Percentiles rank a stretch among this genome's conserved stretches.
These are phyloP conservation scores for Daldinia eschscholtzii DNA, from an alignment of 2,329 filamentous ascomycete species.

Conservation along the genomic window DNA sequence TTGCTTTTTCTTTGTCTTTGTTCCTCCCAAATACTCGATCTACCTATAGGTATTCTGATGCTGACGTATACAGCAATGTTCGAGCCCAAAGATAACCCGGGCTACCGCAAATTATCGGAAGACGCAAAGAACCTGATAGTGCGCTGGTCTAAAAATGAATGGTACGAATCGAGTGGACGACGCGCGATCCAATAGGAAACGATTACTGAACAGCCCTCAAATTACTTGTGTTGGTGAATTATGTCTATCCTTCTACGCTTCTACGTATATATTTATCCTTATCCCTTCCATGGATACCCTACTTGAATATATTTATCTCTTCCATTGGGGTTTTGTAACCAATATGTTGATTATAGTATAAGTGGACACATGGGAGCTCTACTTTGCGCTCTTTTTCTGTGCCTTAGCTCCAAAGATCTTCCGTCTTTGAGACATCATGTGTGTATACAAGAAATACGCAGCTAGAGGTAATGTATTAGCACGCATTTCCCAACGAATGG, in stretches of 20 bases:
- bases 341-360: neutral
- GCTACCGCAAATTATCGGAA: constrained; percentile 75
- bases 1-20: constrained; percentile 21
- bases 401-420: constrained; percentile 78
- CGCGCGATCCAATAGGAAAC: constrained; percentile 49
- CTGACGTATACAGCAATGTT: constrained; percentile 72
- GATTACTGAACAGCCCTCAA: neutral
- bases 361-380: constrained; percentile 15
- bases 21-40: neutral
- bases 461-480: constrained; percentile 57
- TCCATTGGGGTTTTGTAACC: neutral
- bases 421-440: constrained; percentile 92
- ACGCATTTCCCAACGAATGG: neutral
- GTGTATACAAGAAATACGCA: constrained; percentile 87
- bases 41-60: neutral
- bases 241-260: constrained; percentile 1
- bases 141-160: constrained; percentile 73
- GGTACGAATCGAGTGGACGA: constrained; percentile 70
- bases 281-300: constrained; percentile 10
- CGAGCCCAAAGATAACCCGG: constrained; percentile 76
- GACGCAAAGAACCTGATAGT: constrained; percentile 74
- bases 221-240: constrained; percentile 14
- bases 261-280: constrained; percentile 30
- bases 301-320: constrained; percentile 27
- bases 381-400: constrained; percentile 56